Evolutionary conservation across 805 yeast species (phyloP), one percentile per base, ranked within the genome.

Genomic region (Candida montana): DNA sequence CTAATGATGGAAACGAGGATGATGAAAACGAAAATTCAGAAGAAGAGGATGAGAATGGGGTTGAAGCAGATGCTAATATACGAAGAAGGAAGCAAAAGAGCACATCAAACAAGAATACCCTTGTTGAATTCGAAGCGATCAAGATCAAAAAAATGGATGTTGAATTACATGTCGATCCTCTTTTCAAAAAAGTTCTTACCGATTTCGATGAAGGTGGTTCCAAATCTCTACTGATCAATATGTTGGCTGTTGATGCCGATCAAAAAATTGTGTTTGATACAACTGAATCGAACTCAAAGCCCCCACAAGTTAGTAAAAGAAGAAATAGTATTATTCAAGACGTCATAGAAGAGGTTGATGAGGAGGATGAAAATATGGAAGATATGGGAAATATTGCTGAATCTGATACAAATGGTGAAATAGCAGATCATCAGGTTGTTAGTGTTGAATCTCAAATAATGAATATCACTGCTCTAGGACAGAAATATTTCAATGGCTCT

Each of bases 121-220:
- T 74, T 39, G 77, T 73, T 3, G 67, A 58, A 33, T 81, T 81
- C 57, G 75, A 71, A 4, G 51, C 68, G 3, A 63, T 83, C 10
- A 66, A 63, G 45, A 58, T 79, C 50, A 77, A 75, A 51, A 73
- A 77, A 44, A 60, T 80, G 37, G 88, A 81, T 37, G 77, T 76
- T 55, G 88, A 81, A 52, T 59, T 80, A 18, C 72, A 72, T 28
- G 79, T 82, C 29, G 91, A 84, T 60, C 91, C 91, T 0, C 64
- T 84, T 23, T 84, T 84, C 59, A 82, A 81, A 50, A 81, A 80
- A 53, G 83, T 87, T 1, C 64, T 83, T 37, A 78, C 88, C 0
- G 90, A 83, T 39, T 83, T 83, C 51, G 93, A 84, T 57, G 91
- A 83, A 63, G 90, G 90, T 31, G 91, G 93, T 3, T 81, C 91